phyloP scores from a whole-genome alignment of 1,139 yeast species.

The Suhomyces anneliseae region DNA sequence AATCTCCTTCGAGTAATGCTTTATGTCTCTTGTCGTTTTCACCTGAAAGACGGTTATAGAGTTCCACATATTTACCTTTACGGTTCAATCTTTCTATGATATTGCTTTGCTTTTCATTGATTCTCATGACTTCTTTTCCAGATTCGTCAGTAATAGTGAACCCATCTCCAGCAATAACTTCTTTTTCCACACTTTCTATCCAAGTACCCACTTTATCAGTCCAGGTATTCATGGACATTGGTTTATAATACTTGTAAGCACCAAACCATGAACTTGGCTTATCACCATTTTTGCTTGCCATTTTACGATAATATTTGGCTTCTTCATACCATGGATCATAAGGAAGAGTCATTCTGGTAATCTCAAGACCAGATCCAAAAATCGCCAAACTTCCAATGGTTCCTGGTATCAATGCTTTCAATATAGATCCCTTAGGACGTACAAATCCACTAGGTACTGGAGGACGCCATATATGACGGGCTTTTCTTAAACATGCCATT shows the following conservation, averaged over 20 bases:
- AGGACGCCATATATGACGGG: constrained; percentile 17
- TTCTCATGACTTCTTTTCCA: not conserved
- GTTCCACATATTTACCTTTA: constrained; percentile 24
- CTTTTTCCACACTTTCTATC: constrained; percentile 23
- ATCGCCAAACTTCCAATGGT: constrained; percentile 27
- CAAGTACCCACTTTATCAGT: constrained; percentile 35
- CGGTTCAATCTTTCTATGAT: constrained; percentile 9
- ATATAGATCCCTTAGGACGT: constrained; percentile 8
- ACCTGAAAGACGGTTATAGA: constrained; percentile 26
- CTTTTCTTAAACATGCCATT: constrained; percentile 25
- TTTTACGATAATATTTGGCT: constrained; percentile 48
- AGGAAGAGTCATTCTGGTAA: constrained; percentile 47
- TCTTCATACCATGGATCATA: constrained; percentile 70
- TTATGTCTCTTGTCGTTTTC: constrained; percentile 22
- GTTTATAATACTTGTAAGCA: constrained; percentile 50
- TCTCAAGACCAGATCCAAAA: constrained; percentile 48
- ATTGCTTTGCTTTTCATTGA: not conserved
- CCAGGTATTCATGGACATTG: constrained; percentile 54
- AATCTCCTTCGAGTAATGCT: constrained; percentile 25
- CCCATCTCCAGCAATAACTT: constrained; percentile 4
- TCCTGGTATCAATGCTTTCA: constrained; percentile 14
- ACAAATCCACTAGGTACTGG: constrained; percentile 16
- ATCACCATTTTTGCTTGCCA: constrained; percentile 43
- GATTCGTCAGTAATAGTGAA: not conserved
- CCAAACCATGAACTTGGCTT: constrained; percentile 60